A percentile compares a stretch with the other conserved stretches of the same genome.
phyloP scores from a whole-genome alignment of 2,329 filamentous ascomycete species.

The Fusarium sororula region DNA sequence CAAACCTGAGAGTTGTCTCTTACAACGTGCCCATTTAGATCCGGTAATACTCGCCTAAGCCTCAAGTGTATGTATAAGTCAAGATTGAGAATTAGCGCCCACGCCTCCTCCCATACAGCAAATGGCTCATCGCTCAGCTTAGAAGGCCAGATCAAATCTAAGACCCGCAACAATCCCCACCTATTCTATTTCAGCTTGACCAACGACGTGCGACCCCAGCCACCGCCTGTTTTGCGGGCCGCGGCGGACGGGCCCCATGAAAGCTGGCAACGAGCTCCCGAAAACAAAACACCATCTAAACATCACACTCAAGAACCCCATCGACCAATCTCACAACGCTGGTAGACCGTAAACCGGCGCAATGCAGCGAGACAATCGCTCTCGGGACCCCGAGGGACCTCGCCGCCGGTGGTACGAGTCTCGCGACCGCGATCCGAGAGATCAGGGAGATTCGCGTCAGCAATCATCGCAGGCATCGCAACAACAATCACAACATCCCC shows the following conservation, averaged over 20 bases:
- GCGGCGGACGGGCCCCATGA: constrained; percentile 39
- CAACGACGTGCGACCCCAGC: constrained; percentile 42
- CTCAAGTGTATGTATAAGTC: neutral
- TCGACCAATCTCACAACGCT: constrained; percentile 33
- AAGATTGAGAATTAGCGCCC: constrained; percentile 15
- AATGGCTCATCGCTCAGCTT: constrained; percentile 6
- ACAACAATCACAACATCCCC: constrained; percentile 29
- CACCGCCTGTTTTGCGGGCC: constrained; percentile 44
- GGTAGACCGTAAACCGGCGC: constrained; percentile 43
- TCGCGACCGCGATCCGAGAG: constrained; percentile 47
- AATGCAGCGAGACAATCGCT: constrained; percentile 66
- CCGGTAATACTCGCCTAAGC: neutral
- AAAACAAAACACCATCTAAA: constrained; percentile 46
- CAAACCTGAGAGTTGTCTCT: constrained; percentile 22
- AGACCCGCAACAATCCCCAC: constrained; percentile 24
- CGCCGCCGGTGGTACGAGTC: constrained; percentile 57
- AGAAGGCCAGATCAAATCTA: constrained; percentile 39
- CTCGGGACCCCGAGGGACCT: constrained; percentile 65
- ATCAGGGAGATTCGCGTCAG: constrained; percentile 40
- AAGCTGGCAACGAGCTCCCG: constrained; percentile 36
- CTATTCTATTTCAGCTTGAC: constrained; percentile 26
- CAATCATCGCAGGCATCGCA: constrained; percentile 27
- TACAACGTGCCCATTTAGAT: constrained; percentile 7
- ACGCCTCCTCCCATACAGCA: neutral
- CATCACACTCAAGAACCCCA: constrained; percentile 15